Base-by-base conservation (phyloP, 345 rosid species). In the Eucalyptus regnans region DNA sequence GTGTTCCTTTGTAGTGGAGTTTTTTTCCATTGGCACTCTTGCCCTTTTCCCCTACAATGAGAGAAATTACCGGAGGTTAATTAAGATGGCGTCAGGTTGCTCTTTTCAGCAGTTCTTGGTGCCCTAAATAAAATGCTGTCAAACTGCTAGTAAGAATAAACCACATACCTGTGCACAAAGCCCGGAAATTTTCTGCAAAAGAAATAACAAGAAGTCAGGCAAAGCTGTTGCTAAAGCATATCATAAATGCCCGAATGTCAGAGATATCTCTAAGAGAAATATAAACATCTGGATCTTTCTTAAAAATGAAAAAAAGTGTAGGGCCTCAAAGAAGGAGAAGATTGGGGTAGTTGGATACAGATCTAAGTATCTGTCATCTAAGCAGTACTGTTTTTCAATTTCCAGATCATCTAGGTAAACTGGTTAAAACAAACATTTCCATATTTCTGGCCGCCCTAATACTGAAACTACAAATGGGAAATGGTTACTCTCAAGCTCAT, bases 111-210 rank as follows among this genome's bases (percentile, higher is more conserved):
- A 87, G 84, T 87, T 60, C 41, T 37, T 37, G 51, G 9, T 54
- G 56, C 23, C 9, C 43, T 7, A 48, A 49, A 68, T 31, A 29
- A 71, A 89, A 50, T 52, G 23, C 12, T 14, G 86, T 50, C 71
- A 76, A 50, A 46, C 79, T 27, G 10, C 66, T 17, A 48, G 27
- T 44, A 31, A 89, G 89, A 37, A 86, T 54, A 66, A 68, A 23
- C 52, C 86, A 94, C 54, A 90, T 94, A 97, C 99, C 99, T 93
- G 98, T 97, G 95, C 99, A 98, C 93, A 97, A 92, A 50, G 99
- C 96, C 94, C 99, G 94, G 94, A 98, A 98, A 93, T 98, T 98
- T 93, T 94, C 99, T 98, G 99, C 92, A 93, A 89, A 91, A 27
- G 31, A 89, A 68, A 91, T 89, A 56, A 43, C 20, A 10, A 33